Conservation (phyloP, 2,329 filamentous ascomycete genomes). For the Podosphaera leucotricha region DNA sequence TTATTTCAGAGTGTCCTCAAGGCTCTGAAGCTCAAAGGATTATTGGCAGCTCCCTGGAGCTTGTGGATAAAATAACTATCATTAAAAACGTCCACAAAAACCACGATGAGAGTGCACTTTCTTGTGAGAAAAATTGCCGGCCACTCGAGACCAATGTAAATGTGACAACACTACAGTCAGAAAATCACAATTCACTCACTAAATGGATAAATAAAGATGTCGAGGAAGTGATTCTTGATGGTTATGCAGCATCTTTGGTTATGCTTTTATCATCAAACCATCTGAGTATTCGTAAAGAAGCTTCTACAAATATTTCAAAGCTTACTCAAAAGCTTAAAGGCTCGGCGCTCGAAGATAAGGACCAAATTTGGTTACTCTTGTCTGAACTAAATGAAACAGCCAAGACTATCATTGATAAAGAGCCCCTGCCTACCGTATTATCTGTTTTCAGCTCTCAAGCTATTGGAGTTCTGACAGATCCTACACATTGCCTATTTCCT, state of each 20-base stretch:
- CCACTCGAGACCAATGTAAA: neutral
- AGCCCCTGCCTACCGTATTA: slow-evolving; percentile 46
- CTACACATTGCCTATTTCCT: slow-evolving; percentile 60
- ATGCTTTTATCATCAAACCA: slow-evolving; percentile 55
- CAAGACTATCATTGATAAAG: slow-evolving; percentile 25
- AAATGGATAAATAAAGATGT: slow-evolving; percentile 56
- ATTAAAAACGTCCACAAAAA: slow-evolving; percentile 3
- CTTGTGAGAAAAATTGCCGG: slow-evolving; percentile 1
- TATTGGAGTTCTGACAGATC: slow-evolving; percentile 47
- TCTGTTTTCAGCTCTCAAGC: slow-evolving; percentile 52
- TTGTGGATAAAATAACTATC: slow-evolving; percentile 10
- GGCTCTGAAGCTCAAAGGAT: slow-evolving; percentile 15
- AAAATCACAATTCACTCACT: slow-evolving; percentile 27
- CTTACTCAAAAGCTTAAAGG: slow-evolving; percentile 37
- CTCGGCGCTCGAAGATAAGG: slow-evolving; percentile 50
- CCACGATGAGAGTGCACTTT: slow-evolving; percentile 1
- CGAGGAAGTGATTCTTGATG: slow-evolving; percentile 59
- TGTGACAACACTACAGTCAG: slow-evolving; percentile 3
- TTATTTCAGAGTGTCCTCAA: slow-evolving; percentile 19
- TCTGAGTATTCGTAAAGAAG: slow-evolving; percentile 55
- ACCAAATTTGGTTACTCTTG: slow-evolving; percentile 56
- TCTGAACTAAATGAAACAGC: slow-evolving; percentile 62
- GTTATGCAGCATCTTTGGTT: slow-evolving; percentile 44
- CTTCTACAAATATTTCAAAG: slow-evolving; percentile 43
- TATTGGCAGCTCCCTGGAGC: slow-evolving; percentile 9